Evolutionary conservation across 129 eudicot species (phyloP).

Genomic region (Deinandra increscens): DNA sequence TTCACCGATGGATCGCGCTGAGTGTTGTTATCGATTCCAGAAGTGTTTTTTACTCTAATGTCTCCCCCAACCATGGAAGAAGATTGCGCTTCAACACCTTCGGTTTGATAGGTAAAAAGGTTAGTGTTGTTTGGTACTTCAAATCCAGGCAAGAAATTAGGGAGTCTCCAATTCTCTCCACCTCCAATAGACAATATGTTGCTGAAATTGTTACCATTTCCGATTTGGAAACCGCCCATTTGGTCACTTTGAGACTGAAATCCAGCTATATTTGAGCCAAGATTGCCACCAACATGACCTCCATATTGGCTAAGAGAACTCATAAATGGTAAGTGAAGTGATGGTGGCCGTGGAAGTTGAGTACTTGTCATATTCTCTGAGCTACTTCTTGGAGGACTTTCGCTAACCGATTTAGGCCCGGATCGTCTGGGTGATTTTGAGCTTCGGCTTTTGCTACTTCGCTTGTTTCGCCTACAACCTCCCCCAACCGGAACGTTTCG

Average conservation of each 20-base stretch:
- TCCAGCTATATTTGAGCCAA: constrained; percentile 44
- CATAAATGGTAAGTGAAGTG: constrained; percentile 56
- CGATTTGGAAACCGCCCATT: constrained; percentile 44
- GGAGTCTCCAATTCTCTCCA: constrained; percentile 56
- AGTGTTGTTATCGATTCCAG: constrained; percentile 20
- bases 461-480: constrained; percentile 66
- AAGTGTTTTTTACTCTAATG: constrained; percentile 18
- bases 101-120: constrained; percentile 41
- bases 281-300: constrained; percentile 24
- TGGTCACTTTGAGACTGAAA: constrained; percentile 41
- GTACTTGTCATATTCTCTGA: constrained; percentile 38
- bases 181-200: constrained; percentile 36
- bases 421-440: constrained; percentile 43
- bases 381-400: constrained; percentile 54
- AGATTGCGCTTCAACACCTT: constrained; percentile 35
- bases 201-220: constrained; percentile 32
- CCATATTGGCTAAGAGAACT: constrained; percentile 46
- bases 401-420: constrained; percentile 39
- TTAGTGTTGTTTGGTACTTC: constrained; percentile 32
- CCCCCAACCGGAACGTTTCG: constrained; percentile 75
- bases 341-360: constrained; percentile 36
- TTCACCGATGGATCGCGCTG: constrained; percentile 39
- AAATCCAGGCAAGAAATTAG: constrained; percentile 41
- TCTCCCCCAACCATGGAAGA: constrained; percentile 38
- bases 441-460: constrained; percentile 48